Percentiles rank a stretch among this genome's conserved stretches.
Conservation (phyloP, 129 eudicot genomes). For the Logfia minima region DNA sequence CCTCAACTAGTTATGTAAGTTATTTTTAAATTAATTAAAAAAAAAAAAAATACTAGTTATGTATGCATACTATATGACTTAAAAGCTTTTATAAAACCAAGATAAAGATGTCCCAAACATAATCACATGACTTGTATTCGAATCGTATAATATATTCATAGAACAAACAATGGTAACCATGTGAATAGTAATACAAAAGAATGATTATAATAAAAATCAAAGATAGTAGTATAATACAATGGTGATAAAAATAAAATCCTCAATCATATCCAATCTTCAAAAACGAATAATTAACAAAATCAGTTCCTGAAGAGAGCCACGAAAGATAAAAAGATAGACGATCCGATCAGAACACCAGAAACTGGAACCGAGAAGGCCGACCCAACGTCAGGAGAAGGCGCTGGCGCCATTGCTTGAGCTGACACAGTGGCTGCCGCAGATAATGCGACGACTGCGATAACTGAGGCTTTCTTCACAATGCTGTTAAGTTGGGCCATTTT, state of each 20-base stretch:
- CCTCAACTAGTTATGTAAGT: too few relatives aligned
- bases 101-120: too few relatives aligned
- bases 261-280: slow-evolving; percentile 6
- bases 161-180: not conserved
- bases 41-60: too few relatives aligned
- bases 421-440: slow-evolving; percentile 21
- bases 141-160: not conserved
- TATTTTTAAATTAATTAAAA: too few relatives aligned
- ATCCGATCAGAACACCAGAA: slow-evolving; percentile 36
- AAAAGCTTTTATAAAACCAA: too few relatives aligned
- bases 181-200: not conserved
- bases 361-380: slow-evolving; percentile 41
- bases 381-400: slow-evolving; percentile 58
- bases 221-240: not conserved
- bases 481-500: slow-evolving; percentile 25
- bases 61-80: too few relatives aligned
- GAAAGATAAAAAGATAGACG: slow-evolving; percentile 41
- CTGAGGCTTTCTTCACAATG: slow-evolving; percentile 26
- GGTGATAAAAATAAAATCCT: not conserved
- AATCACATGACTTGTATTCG: not conserved
- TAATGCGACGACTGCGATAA: slow-evolving; percentile 17
- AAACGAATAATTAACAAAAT: not conserved
- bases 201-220: slow-evolving; percentile 3
- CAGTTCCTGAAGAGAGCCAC: slow-evolving; percentile 37
- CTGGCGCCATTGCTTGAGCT: slow-evolving; percentile 47